Percentiles rank a stretch among this genome's conserved stretches.
phyloP scores from a whole-genome alignment of 1,284 basidiomycete genomes.

The Ustilago trichophora region DNA sequence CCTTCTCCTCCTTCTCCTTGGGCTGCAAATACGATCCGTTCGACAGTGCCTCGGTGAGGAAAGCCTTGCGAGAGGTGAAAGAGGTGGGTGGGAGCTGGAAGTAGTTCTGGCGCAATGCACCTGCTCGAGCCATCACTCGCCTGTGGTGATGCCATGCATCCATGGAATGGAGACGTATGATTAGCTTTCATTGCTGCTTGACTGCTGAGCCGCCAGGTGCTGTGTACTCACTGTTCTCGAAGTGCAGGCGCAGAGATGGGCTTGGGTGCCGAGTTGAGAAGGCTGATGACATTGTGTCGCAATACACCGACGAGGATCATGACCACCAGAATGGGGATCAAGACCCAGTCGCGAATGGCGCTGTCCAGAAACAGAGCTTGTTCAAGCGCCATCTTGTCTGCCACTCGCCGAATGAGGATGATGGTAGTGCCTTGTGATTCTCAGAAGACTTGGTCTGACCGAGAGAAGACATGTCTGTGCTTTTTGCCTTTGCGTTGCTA shows the following conservation, averaged over 20 bases:
- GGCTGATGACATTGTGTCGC: slow-evolving; percentile 87
- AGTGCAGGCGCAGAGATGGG: slow-evolving; percentile 79
- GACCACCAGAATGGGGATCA: slow-evolving; percentile 96
- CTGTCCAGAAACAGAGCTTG: slow-evolving; percentile 56
- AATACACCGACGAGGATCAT: slow-evolving; percentile 97
- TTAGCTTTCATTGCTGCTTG: no score
- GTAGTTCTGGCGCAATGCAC: slow-evolving; percentile 54
- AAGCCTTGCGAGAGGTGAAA: slow-evolving; percentile 51
- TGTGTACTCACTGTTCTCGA: slow-evolving; percentile 84
- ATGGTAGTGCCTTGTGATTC: no score
- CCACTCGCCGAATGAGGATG: no score
- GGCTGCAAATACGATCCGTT: slow-evolving; percentile 59
- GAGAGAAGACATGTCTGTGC: background rate
- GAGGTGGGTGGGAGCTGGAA: slow-evolving; percentile 53
- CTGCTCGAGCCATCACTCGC: slow-evolving; percentile 55
- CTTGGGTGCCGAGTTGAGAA: slow-evolving; percentile 87
- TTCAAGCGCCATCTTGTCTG: slow-evolving; percentile 33
- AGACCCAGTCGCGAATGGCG: slow-evolving; percentile 72
- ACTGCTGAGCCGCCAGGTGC: no score
- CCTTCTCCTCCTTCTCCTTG: slow-evolving; percentile 49
- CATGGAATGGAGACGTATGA: no score
- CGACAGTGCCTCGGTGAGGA: slow-evolving; percentile 49
- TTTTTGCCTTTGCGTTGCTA: background rate
- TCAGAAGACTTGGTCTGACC: background rate
- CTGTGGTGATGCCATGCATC: no score